Percentiles rank a stretch among this genome's conserved stretches.
Evolutionary conservation across 1,284 basidiomycete genomes (phyloP).

Genomic region (Albatrellus sp.): DNA sequence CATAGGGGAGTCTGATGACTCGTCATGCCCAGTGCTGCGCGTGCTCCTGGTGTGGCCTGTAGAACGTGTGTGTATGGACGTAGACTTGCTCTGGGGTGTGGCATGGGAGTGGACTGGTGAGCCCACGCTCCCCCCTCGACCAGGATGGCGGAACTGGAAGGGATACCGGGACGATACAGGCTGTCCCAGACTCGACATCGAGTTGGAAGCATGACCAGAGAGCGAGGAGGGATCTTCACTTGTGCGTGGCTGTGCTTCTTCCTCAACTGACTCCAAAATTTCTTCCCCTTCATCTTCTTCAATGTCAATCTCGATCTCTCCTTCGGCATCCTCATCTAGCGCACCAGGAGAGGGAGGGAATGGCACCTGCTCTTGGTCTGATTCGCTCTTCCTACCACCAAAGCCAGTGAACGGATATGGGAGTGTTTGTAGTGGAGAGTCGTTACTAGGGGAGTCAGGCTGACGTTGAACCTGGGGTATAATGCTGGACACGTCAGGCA

Average conservation of each 20-base stretch:
- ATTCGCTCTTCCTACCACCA: slow-evolving; percentile 29
- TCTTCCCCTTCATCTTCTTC: slow-evolving; percentile 19
- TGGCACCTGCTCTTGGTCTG: slow-evolving; percentile 45
- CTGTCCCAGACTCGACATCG: slow-evolving; percentile 70
- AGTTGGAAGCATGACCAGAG: slow-evolving; percentile 49
- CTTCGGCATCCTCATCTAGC: slow-evolving; percentile 24
- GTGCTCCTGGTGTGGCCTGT: slow-evolving; percentile 31
- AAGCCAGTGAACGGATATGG: slow-evolving; percentile 54
- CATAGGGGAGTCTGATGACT: slow-evolving; percentile 39
- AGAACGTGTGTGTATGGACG: slow-evolving; percentile 30
- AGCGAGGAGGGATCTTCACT: slow-evolving; percentile 35
- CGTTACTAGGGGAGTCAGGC: slow-evolving; percentile 12
- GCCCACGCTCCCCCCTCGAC: slow-evolving; percentile 30
- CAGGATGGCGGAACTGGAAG: slow-evolving; percentile 49
- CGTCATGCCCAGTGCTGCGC: slow-evolving; percentile 45
- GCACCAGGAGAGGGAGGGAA: slow-evolving; percentile 52
- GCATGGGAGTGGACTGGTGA: slow-evolving; percentile 19
- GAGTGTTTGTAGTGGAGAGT: slow-evolving; percentile 20
- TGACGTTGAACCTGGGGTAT: slow-evolving; percentile 22
- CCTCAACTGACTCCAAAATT: slow-evolving; percentile 16
- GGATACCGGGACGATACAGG: slow-evolving; percentile 59
- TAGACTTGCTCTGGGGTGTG: slow-evolving; percentile 22
- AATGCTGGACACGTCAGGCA: slow-evolving; percentile 27
- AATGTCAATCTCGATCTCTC: slow-evolving; percentile 19
- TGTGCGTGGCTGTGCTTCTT: slow-evolving; percentile 24